Base-by-base conservation (phyloP, 805 yeast genomes). In the Candida gorgasii region DNA sequence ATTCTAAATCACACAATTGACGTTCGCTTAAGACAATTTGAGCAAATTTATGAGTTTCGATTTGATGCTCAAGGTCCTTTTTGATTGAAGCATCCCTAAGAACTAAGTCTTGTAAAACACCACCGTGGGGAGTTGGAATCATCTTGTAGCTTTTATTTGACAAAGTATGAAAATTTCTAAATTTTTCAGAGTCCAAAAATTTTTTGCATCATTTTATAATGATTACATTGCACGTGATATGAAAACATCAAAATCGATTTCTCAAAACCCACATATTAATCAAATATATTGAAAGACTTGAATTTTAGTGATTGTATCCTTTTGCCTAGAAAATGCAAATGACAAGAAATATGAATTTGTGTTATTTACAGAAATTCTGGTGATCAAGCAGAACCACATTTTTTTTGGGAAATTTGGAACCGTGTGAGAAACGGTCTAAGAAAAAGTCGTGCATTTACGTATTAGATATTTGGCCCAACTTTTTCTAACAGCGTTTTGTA, bases 1-100 rank as follows among this genome's bases (percentile, higher is more conserved):
- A 75, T 69, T 90, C 98, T 58, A 92, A 70, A 65, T 90, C 98
- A 67, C 98, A 90, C 43, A 90, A 73, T 64, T 90, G 97, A 62
- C 98, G 84, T 49, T 81, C 92, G 24, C 95, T 83, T 51, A 90
- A 73, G 9, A 64, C 66, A 39, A 78, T 62, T n/a, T 73, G 57
- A 16, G 72, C 66, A 41, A 81, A 72, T 13, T 47, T 46, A 14
- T 55, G 43, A 11, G 66, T 46, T 23, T 72, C 67, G 14, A 84
- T 76, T 66, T 89, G 93, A 19, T 69, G 57, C 33, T 84, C 56
- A 32, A 90, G 73, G 40, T 75, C 69, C 5, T 59, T 60, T 52
- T 76, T 81, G 51, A 76, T 79, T 29, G 78, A 61, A 24, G 80
- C 78, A 63, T 90, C 98, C 67, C 98, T 83, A 42, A 82, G 79